Evolutionary conservation across 2,329 filamentous ascomycete species (phyloP).

Genomic region (Neofusicoccum parvum): DNA sequence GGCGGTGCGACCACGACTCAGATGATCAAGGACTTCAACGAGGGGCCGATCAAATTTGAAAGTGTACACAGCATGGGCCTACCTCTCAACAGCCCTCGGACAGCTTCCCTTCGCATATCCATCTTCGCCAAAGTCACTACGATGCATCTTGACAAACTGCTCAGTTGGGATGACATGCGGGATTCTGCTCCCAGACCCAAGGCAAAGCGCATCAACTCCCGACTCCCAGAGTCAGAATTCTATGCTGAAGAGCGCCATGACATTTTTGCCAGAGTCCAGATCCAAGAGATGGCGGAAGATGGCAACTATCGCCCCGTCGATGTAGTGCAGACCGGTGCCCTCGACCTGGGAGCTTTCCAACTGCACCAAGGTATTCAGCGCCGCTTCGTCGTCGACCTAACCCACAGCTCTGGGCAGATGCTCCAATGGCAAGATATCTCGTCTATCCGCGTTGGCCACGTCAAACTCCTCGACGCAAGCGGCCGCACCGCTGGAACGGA

Average conservation of each 20-base stretch:
- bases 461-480: slow-evolving; percentile 80
- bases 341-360: slow-evolving; percentile 90
- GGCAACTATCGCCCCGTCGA: slow-evolving; percentile 92
- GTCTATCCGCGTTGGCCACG: slow-evolving; percentile 74
- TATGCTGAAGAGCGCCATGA: slow-evolving; percentile 93
- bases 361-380: slow-evolving; percentile 93
- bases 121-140: slow-evolving; percentile 88
- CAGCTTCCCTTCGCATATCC: slow-evolving; percentile 78
- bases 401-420: slow-evolving; percentile 84
- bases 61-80: slow-evolving; percentile 98
- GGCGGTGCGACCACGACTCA: slow-evolving; percentile 90
- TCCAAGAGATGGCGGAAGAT: slow-evolving; percentile 87
- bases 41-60: slow-evolving; percentile 88
- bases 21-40: slow-evolving; percentile 92
- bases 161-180: slow-evolving; percentile 99
- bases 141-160: slow-evolving; percentile 94
- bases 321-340: slow-evolving; percentile 79
- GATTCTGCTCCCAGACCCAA: slow-evolving; percentile 64
- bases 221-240: slow-evolving; percentile 89
- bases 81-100: slow-evolving; percentile 73
- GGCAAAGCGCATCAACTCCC: slow-evolving; percentile 60
- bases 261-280: slow-evolving; percentile 81
- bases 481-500: slow-evolving; percentile 83
- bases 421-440: slow-evolving; percentile 86
- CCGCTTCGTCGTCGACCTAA: slow-evolving; percentile 83